These are phyloP conservation scores for Lizonia empirigonia DNA, from an alignment of 2,329 filamentous ascomycete genomes.

Conservation along the genomic window DNA sequence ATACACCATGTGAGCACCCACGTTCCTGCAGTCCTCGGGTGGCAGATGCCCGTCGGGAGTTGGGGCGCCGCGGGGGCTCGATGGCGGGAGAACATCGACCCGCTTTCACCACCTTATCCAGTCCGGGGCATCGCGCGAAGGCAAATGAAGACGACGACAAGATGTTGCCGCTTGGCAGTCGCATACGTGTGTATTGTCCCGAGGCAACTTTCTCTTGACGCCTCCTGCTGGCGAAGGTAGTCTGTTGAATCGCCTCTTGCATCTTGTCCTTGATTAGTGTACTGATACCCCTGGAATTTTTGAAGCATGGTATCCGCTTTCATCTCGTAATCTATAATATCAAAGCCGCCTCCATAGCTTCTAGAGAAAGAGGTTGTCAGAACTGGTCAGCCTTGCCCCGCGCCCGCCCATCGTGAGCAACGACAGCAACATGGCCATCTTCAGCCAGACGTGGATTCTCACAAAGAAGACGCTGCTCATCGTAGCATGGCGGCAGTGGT, in stretches of 20 bases:
- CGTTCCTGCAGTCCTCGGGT: slow-evolving; percentile 3
- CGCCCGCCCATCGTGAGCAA: slow-evolving; percentile 23
- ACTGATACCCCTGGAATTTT: slow-evolving; percentile 1
- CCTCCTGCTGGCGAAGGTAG: not conserved
- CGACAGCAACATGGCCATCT: slow-evolving; percentile 44
- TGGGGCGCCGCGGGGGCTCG: slow-evolving; percentile 6
- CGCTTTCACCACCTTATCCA: slow-evolving; percentile 13
- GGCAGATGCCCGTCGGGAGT: slow-evolving; percentile 7
- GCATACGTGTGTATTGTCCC: not conserved
- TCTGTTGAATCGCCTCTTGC: not conserved
- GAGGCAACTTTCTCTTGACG: not conserved
- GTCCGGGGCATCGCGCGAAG: slow-evolving; percentile 14
- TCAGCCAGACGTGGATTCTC: slow-evolving; percentile 61
- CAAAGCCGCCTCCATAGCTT: not conserved
- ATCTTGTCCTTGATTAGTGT: not conserved
- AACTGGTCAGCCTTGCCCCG: not conserved
- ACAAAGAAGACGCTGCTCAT: slow-evolving; percentile 63
- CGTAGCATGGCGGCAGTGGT: slow-evolving; percentile 59
- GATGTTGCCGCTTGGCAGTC: slow-evolving; percentile 13
- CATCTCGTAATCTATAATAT: slow-evolving; percentile 9
- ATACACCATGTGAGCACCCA: not conserved
- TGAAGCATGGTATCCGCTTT: slow-evolving; percentile 5
- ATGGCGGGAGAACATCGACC: slow-evolving; percentile 20
- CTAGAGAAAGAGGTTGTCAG: not conserved
- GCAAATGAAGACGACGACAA: slow-evolving; percentile 19